Base-by-base conservation (phyloP, 208 protist genomes). In the Endotrypanum monterogeii region DNA sequence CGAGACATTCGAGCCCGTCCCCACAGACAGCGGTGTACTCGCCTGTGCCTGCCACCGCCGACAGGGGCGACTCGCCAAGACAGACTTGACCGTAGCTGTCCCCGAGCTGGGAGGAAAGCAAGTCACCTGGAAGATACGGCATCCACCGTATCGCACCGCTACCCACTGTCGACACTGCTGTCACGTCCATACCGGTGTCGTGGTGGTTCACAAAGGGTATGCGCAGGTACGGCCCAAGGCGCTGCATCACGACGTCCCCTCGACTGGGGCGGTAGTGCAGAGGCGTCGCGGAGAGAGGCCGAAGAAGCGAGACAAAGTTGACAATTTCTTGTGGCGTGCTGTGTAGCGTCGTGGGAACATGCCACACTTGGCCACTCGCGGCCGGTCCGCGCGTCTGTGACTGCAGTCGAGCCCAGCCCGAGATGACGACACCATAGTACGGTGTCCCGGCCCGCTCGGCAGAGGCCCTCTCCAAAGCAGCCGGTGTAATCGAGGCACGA, bases 371-470 rank as follows among this genome's bases (percentile, higher is more conserved):
- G 3, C 70, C 76, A 23, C 62, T 67, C 28, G 73, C 25, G 2
- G 63, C 28, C 5, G 73, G 44, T 32, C 58, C 68, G 23, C 37
- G 48, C 28, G 39, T 52, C 37, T 75, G 48, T 23, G 52, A 50
- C 67, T 83, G 83, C 76, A 90, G 56, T 2, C 83, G 76, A 14
- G 91, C 87, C 91, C 87, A 96, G 18, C 87, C 89, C 35, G 85
- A 90, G 72, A 96, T 93, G 65, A 91, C 73, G 35, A 96, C 78
- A 18, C 84, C 87, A 73, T 87, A 94, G 78, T 90, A 73, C 23
- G 87, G 91, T 11, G 83, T 88, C 12, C 76, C 77, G 2, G 39
- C 39, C 35, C 57, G 76, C 28, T 62, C 73, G 4, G 12, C 25
- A 12, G 83, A 77, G 23, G 86, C 80, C 55, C 32, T 58, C 46